These are phyloP conservation scores for Scedosporium aurantiacum DNA, from an alignment of 2,329 filamentous ascomycete genomes.

Conservation along the genomic window DNA sequence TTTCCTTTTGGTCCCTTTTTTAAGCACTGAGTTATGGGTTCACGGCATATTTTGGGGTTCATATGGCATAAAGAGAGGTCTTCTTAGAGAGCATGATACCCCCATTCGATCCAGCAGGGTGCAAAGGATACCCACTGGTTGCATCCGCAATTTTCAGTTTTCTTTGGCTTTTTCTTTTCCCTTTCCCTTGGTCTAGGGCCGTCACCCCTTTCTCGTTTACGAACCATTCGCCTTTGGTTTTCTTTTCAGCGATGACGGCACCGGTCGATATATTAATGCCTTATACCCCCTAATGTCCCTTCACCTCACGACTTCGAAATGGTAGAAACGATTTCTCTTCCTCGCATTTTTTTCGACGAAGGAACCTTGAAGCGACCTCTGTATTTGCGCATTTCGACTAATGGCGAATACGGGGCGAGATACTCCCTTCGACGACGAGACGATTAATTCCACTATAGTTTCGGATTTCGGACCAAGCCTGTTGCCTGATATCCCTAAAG, in stretches of 20 bases:
- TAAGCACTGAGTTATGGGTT: neutral
- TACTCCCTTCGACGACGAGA: neutral
- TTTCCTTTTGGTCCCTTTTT: neutral
- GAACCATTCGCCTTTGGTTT: neutral
- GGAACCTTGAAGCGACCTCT: neutral
- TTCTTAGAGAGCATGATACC: conserved; percentile 8
- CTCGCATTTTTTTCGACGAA: neutral
- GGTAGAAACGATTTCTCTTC: neutral
- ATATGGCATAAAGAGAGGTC: conserved; percentile 5
- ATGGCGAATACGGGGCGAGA: too few species aligned
- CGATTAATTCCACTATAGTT: neutral
- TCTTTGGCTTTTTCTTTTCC: neutral
- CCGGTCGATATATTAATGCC: neutral
- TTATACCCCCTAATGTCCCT: neutral
- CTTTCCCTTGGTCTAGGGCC: neutral
- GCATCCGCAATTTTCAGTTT: conserved; percentile 1
- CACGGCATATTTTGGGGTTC: conserved; percentile 2
- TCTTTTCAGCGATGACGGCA: neutral
- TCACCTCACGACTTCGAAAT: conserved; percentile 4
- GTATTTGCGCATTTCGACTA: neutral
- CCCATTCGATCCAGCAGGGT: neutral
- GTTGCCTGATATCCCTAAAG: neutral
- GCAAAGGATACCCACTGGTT: conserved; percentile 1
- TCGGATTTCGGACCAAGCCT: neutral
- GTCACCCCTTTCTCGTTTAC: neutral